Evolutionary conservation across 768 basidiomycete species (phyloP), one percentile per base, ranked within the genome.

Genomic region (Pleurotus pulmonarius): DNA sequence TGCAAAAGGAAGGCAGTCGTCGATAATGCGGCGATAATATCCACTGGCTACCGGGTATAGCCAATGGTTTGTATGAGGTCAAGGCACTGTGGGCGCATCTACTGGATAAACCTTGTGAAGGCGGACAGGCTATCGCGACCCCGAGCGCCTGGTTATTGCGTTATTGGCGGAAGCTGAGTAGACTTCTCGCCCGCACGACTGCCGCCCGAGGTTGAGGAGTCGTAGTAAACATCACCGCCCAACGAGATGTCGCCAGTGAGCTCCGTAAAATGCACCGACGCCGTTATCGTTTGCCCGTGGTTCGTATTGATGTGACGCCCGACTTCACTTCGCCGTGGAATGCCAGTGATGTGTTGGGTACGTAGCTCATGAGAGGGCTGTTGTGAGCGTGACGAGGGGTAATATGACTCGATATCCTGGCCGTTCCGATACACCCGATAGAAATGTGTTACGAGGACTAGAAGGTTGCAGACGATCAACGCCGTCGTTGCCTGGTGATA

Each of bases 361-460:
- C 37, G 49, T n/a, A 49, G 29, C 9, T 49, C 49, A 34, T 49
- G 34, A 5, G 49, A 49, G 22, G 49, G 49, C 9, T 1, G 29
- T 34, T 11, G 26, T 8, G 49, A 49, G 12, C 26, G 26, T 13
- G 49, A 49, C 7, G 49, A 49, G 4, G 49, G 49, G 26, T 49
- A 49, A 8, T 49, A 49, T 11, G 49, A 49, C 20, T 70, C 71
- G 48, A 72, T 63, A 67, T 73, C 53, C 13, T 54, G n/a, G 12
- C 53, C 49, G 16, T 58, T 45, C 25, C 59, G 41, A 5, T 67
- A 41, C 11, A 60, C 44, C 16, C 67, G 62, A 53, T 69, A 67
- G 39, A 67, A 25, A 37, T 67, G 61, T 5, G 67, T 69, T 43
- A 48, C 60, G 18, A 68, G 49, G 34, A 68, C 60, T 18, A 66